Conservation (phyloP, 179 eudicot genomes). For the Silene vulgaris region DNA sequence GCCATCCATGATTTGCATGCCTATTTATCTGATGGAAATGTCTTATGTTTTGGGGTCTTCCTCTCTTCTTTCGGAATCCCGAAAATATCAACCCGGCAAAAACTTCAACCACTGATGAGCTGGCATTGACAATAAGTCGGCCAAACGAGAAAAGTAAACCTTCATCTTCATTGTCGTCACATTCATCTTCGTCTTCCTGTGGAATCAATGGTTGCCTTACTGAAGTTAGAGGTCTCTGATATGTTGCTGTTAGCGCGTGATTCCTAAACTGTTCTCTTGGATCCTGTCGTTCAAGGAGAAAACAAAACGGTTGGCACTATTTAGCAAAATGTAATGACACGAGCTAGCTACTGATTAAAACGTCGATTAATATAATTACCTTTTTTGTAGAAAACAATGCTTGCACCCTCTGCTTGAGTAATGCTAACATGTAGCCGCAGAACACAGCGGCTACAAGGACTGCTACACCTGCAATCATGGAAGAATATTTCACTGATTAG, state of each 20-base stretch:
- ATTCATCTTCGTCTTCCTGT: constrained; percentile 30
- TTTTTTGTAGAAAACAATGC: constrained; percentile 33
- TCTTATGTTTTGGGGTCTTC: constrained; percentile 20
- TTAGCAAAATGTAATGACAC: not conserved
- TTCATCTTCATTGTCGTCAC: constrained; percentile 29
- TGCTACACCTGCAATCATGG: constrained; percentile 31
- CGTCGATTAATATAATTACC: constrained; percentile 17
- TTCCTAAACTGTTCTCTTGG: constrained; percentile 23
- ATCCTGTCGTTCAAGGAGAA: constrained; percentile 18
- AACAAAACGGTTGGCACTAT: not conserved
- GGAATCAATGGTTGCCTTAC: constrained; percentile 34
- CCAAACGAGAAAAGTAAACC: constrained; percentile 35
- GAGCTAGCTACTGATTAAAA: not conserved
- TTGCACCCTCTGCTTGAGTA: constrained; percentile 37
- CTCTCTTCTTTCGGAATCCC: constrained; percentile 30
- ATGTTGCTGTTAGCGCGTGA: constrained; percentile 21
- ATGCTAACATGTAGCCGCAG: constrained; percentile 45
- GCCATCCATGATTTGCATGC: constrained; percentile 26
- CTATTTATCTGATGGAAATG: constrained; percentile 31
- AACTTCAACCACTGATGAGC: constrained; percentile 34
- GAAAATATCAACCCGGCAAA: constrained; percentile 31
- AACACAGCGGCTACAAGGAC: constrained; percentile 34
- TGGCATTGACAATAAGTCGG: constrained; percentile 31
- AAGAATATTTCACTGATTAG: not conserved
- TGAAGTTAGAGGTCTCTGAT: constrained; percentile 30